phyloP scores from a whole-genome alignment of 2,329 filamentous ascomycete species.

The Colletotrichum filicis region DNA sequence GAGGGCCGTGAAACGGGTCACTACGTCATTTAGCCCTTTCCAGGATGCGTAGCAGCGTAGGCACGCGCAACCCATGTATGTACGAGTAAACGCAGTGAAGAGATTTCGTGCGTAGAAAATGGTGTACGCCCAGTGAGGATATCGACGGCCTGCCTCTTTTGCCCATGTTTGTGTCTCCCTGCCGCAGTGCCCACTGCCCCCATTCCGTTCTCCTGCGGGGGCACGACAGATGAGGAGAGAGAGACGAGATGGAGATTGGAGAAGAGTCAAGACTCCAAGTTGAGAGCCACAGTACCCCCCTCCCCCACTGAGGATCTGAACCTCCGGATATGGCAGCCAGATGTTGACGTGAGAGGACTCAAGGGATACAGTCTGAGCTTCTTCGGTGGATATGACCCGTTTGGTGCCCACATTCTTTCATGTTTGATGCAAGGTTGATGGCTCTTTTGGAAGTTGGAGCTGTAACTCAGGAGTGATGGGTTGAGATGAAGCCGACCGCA shows the following conservation, averaged over 20 bases:
- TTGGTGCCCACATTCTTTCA: background rate
- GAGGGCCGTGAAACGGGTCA: conserved; percentile 32
- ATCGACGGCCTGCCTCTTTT: conserved; percentile 4
- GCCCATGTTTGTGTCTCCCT: conserved; percentile 5
- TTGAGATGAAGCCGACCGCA: background rate
- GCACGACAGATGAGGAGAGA: background rate
- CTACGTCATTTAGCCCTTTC: conserved; percentile 32
- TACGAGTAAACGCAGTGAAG: background rate
- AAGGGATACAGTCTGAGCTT: conserved; percentile 13
- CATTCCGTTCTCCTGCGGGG: background rate
- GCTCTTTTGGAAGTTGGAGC: background rate
- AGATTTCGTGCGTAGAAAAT: conserved; percentile 30
- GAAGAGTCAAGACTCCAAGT: background rate
- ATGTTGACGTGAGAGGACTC: background rate
- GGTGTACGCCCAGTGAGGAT: background rate
- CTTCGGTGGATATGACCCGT: conserved; percentile 21
- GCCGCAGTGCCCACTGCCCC: background rate
- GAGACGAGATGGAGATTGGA: background rate
- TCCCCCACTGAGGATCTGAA: conserved; percentile 3
- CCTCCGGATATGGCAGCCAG: conserved; percentile 2
- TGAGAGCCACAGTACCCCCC: background rate
- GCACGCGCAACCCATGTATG: conserved; percentile 13
- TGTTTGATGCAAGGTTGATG: conserved; percentile 12
- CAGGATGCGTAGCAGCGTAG: conserved; percentile 16
- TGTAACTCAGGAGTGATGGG: background rate